A percentile compares a stretch with the other conserved stretches of the same genome.
Conservation (phyloP, 768 basidiomycete genomes). For the Lentinula detonsa region DNA sequence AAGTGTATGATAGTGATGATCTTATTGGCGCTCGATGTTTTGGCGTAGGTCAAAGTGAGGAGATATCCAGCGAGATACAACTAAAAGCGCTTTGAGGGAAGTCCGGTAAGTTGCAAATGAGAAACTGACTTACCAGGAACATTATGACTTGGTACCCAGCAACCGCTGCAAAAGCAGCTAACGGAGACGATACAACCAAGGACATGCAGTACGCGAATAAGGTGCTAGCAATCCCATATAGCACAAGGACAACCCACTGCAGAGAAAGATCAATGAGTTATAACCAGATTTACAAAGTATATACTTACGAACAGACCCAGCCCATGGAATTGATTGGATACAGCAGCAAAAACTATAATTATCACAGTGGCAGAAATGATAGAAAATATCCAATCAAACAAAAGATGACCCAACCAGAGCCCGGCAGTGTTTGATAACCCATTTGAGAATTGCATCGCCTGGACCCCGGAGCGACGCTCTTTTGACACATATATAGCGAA, state of each 20-base stretch:
- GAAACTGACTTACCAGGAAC: constrained; percentile 48
- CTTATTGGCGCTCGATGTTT: constrained; percentile 42
- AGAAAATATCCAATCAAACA: constrained; percentile 63
- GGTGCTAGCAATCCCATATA: constrained; percentile 65
- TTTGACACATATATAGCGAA: constrained; percentile 71
- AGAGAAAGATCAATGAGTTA: background rate
- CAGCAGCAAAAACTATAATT: constrained; percentile 51
- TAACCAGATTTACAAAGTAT: background rate
- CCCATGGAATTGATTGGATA: constrained; percentile 59
- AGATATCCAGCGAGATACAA: constrained; percentile 65
- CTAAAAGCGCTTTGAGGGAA: constrained; percentile 22
- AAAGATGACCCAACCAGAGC: constrained; percentile 73
- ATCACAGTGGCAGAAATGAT: constrained; percentile 59
- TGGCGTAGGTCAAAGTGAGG: constrained; percentile 67
- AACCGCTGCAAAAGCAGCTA: constrained; percentile 67
- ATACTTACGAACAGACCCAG: constrained; percentile 54
- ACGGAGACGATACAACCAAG: constrained; percentile 52
- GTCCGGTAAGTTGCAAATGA: background rate
- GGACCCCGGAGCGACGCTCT: constrained; percentile 66
- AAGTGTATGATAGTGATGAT: constrained; percentile 67
- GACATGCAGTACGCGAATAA: constrained; percentile 67
- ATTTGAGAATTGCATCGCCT: constrained; percentile 80
- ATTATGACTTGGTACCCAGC: constrained; percentile 72
- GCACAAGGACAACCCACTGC: constrained; percentile 66
- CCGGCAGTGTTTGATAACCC: constrained; percentile 65